These are phyloP conservation scores for Diaporthe eres DNA, from an alignment of 2,329 filamentous ascomycete genomes.

Conservation along the genomic window DNA sequence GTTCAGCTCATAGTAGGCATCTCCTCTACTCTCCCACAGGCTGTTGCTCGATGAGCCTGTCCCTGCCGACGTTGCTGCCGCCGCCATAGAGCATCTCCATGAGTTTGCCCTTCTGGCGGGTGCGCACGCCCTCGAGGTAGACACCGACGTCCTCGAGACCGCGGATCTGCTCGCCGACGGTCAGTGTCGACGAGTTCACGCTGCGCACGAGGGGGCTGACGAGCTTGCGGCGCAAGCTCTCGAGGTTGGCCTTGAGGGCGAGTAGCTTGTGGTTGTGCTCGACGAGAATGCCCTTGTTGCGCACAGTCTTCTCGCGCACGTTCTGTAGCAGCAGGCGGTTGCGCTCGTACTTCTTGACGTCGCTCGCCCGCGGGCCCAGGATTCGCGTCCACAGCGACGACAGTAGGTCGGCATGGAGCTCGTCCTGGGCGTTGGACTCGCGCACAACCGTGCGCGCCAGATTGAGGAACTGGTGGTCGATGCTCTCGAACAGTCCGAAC, in stretches of 20 bases:
- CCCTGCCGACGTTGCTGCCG: constrained; percentile 46
- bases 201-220: constrained; percentile 86
- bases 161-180: constrained; percentile 86
- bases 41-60: constrained; percentile 37
- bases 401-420: constrained; percentile 84
- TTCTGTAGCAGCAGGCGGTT: constrained; percentile 85
- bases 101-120: constrained; percentile 85
- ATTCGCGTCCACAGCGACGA: constrained; percentile 88
- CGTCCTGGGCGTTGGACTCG: constrained; percentile 86
- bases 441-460: constrained; percentile 87
- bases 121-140: constrained; percentile 81
- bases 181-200: constrained; percentile 76
- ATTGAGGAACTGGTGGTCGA: constrained; percentile 92
- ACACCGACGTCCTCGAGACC: constrained; percentile 85
- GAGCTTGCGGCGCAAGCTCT: constrained; percentile 85
- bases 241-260: constrained; percentile 87
- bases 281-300: constrained; percentile 88
- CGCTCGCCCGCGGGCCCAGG: constrained; percentile 80
- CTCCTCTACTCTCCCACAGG: constrained; percentile 19
- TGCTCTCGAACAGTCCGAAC: constrained; percentile 90
- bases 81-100: constrained; percentile 82
- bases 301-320: constrained; percentile 85
- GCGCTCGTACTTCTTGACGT: constrained; percentile 91
- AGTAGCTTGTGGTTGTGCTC: constrained; percentile 89
- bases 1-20: background rate